Evolutionary conservation across 78 protist genomes (phyloP).

Genomic region (Bodo saltans): DNA sequence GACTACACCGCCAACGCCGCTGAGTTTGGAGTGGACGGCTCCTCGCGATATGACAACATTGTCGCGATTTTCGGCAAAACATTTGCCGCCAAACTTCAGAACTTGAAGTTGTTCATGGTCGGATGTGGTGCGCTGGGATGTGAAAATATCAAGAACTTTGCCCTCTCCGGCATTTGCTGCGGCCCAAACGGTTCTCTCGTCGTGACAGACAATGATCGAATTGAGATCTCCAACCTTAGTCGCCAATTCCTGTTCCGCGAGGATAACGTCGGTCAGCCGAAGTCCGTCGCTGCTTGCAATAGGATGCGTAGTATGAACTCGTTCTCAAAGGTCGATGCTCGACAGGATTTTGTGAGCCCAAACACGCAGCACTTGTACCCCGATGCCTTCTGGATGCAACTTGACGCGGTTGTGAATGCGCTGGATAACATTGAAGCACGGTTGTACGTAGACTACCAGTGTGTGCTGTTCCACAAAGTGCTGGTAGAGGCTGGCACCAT

Average conservation of each 20-base stretch:
- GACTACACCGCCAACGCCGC: neutral
- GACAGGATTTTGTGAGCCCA: conserved; percentile 26
- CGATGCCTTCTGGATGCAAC: conserved; percentile 78
- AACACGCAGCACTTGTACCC: conserved; percentile 53
- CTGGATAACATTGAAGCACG: conserved; percentile 94
- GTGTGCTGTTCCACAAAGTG: conserved; percentile 83
- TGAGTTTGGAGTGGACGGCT: neutral
- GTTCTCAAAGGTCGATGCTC: conserved; percentile 57
- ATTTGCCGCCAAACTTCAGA: conserved; percentile 26
- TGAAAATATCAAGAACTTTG: conserved; percentile 88
- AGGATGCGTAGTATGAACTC: conserved; percentile 90
- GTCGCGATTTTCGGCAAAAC: conserved; percentile 42
- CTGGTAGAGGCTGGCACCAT: conserved; percentile 95
- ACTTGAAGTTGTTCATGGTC: conserved; percentile 62
- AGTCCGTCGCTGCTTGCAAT: conserved; percentile 85
- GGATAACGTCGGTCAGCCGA: conserved; percentile 66
- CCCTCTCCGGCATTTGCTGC: conserved; percentile 81
- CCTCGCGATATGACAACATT: conserved; percentile 52
- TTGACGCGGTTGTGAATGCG: conserved; percentile 86
- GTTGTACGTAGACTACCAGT: conserved; percentile 81
- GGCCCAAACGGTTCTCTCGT: conserved; percentile 50
- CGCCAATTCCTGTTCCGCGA: conserved; percentile 95
- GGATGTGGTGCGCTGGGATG: conserved; percentile 99
- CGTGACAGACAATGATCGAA: conserved; percentile 95
- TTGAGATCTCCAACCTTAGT: conserved; percentile 89